Conservation (phyloP, 257 asterid species). For the Lycium barbarum region DNA sequence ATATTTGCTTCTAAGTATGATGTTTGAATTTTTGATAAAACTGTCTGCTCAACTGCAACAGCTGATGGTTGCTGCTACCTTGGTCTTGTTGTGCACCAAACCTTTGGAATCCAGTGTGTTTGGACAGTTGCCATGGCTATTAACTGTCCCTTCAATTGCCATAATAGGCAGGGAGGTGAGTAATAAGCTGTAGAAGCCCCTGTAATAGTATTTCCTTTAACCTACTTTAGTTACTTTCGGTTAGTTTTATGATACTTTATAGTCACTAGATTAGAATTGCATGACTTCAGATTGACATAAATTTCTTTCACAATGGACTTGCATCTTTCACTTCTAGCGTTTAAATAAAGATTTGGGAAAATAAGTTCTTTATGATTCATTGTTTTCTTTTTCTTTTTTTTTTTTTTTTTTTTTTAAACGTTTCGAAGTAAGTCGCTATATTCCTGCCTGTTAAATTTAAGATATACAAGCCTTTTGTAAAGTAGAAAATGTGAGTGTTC, state of each 20-base stretch:
- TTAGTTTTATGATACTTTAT: neutral
- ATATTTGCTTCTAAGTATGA: neutral
- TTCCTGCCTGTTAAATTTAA: neutral
- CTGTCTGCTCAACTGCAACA: constrained; percentile 46
- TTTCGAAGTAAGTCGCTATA: neutral
- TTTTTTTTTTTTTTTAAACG: neutral
- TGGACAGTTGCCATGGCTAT: constrained; percentile 84
- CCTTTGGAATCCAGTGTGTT: constrained; percentile 74
- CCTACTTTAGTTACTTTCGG: neutral
- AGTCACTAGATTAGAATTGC: constrained; percentile 1
- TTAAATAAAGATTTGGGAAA: neutral
- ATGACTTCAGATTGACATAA: neutral
- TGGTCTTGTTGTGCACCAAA: constrained; percentile 86
- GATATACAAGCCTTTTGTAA: neutral
- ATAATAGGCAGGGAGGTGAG: constrained; percentile 96
- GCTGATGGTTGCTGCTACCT: constrained; percentile 98
- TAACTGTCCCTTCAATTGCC: constrained; percentile 87
- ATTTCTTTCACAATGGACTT: neutral
- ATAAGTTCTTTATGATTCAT: neutral
- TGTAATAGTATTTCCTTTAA: neutral
- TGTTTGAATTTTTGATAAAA: neutral
- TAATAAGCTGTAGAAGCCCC: neutral
- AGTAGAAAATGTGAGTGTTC: neutral
- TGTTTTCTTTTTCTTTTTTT: neutral
- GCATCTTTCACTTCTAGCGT: neutral